Base-by-base conservation (phyloP, 1,284 basidiomycete species). In the Naganishia cerealis region DNA sequence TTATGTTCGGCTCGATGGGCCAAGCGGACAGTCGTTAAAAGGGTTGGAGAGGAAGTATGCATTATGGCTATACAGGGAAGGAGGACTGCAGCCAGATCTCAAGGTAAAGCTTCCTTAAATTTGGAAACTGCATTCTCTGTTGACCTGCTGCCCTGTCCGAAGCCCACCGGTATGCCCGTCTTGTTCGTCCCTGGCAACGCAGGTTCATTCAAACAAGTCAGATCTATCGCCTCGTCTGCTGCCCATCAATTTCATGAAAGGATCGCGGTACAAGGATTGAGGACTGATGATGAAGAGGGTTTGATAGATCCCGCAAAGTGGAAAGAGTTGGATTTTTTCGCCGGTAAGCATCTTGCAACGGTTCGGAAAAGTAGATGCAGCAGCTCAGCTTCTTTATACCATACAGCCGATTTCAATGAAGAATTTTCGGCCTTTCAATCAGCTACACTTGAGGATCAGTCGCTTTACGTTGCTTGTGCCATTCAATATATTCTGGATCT, bases 101-200 rank as follows among this genome's bases (percentile, higher is more conserved):
- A 81, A 87, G 81, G 90, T 91, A 72, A 72, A 15, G 21, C 18
- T 18, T 42, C 40, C 42, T 71, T 46, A 6, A 10, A 43, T 52
- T 48, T 43, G 13, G 38, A 50, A 29, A 46, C 58, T 39, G 57
- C 66, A 52, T 62, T 61, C 39, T 73, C 57, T 36, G 66, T 13
- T 42, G 72, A 38, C 38, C 56, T 39, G 21, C n/a, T 4, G 53
- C 26, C 13, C 55, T 72, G n/a, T 59, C 1, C 75, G 65, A 71
- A 85, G 85, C 82, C 84, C 10, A 76, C 77, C 53, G 87, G 91
- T 52, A 76, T 84, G 15, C 95, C 96, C 7, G 92, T 95, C 12
- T 83, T 99, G 36, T 99, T 99, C 81, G 89, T 99, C 24, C 96
- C 96, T 0, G 96, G 96, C 1, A 98, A 98, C 76, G 94, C 96